Evolutionary conservation across 129 eudicot genomes (phyloP).

Genomic region (Flaveria trinervia): DNA sequence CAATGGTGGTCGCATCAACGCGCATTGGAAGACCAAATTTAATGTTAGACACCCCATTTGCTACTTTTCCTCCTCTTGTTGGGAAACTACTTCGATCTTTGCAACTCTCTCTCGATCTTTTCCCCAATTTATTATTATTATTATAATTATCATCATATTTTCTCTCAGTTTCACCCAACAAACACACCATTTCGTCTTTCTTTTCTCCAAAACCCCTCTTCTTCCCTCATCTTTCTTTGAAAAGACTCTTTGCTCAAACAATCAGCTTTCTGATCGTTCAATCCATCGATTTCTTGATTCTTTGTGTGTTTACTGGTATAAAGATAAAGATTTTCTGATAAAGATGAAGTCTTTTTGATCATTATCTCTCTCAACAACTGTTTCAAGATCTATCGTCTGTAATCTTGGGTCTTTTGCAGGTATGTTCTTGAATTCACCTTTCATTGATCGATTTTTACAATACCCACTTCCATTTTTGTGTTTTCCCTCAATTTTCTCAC

Average conservation of each 20-base stretch:
- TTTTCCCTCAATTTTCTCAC: conserved; percentile 8
- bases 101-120: not conserved
- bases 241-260: conserved; percentile 24
- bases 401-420: conserved; percentile 14
- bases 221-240: not conserved
- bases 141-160: too few relatives aligned
- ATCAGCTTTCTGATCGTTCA: not conserved
- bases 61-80: not conserved
- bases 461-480: conserved; percentile 29
- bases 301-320: not conserved
- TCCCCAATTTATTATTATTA: too few relatives aligned
- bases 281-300: too few relatives aligned
- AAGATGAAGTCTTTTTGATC: conserved; percentile 22
- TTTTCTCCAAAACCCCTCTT: conserved; percentile 29
- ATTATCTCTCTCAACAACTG: not conserved
- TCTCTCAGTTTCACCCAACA: conserved; percentile 2
- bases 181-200: conserved; percentile 27
- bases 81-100: conserved; percentile 13
- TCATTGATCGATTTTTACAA: conserved; percentile 12
- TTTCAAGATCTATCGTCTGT: conserved; percentile 28
- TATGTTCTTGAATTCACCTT: conserved; percentile 1
- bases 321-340: not conserved
- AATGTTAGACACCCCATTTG: conserved; percentile 6
- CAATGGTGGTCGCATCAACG: conserved; percentile 22
- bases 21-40: conserved; percentile 30